Base-by-base conservation (phyloP, 345 rosid genomes). In the Salix brachista region DNA sequence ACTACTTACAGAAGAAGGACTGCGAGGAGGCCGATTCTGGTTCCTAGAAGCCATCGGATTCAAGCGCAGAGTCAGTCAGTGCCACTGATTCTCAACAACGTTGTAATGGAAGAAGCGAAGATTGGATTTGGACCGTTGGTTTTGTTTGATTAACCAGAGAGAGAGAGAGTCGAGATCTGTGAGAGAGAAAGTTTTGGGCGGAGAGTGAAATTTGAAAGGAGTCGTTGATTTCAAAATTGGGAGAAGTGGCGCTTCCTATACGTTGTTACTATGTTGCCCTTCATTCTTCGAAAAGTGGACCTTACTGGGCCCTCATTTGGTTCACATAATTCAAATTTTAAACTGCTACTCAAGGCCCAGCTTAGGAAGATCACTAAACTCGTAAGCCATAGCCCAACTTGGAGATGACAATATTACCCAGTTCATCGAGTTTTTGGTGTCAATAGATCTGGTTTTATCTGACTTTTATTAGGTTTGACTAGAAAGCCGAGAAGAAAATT, bases 1-100 rank as follows among this genome's bases (percentile, higher is more conserved):
- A 7, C 85, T 88, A 7, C 88, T 85, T 88, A 93, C 97, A 37
- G 83, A 1, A 41, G 77, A 77, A 28, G 95, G 90, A 70, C 93
- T 92, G 4, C 94, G 97, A 8, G 98, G 97, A 41, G 91, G 91
- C 76, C 93, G 79, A 58, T 90, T 93, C 86, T 93, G 98, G 71
- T 90, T 87, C 30, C 98, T 88, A 9, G 94, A 86, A 48, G 94
- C 56, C 96, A 93, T 90, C 14, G 18, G 52, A 30, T 37, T 68
- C 60, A 37, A 25, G 4, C 37, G 39, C 23, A 65, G 66, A 46
- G 32, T 44, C 44, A n/a, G 46, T 32, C 17, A 8, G 46, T 46
- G 19, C 48, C 19, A 62, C 21, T 65, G 19, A 42, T 67, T 68
- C 34, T 21, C 19, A 25, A 26, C 25, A 3, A 4, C 11, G 12